phyloP scores from a whole-genome alignment of 192 early-diverging fungal genomes.

The Coemansia sp. region DNA sequence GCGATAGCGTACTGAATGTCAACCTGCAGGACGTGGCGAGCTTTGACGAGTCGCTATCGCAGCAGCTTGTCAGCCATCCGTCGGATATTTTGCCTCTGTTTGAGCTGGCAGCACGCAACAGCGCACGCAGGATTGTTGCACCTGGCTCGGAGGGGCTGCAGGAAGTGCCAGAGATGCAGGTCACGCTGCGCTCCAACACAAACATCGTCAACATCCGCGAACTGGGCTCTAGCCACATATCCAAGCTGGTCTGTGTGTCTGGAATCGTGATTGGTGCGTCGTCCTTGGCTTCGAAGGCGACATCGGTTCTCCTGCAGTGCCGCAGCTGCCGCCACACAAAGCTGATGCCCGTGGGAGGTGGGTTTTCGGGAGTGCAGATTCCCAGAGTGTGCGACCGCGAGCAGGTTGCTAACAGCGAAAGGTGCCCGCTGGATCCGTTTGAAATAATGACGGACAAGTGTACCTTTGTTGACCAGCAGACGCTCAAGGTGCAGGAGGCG shows the following conservation, averaged over 20 bases:
- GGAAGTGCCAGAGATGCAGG: conserved; percentile 84
- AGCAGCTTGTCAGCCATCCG: conserved; percentile 77
- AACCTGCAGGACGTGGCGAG: conserved; percentile 83
- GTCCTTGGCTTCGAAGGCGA: conserved; percentile 85
- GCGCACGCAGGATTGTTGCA: conserved; percentile 73
- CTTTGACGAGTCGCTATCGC: conserved; percentile 83
- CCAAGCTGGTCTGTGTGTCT: conserved; percentile 90
- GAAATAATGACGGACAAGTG: conserved; percentile 95
- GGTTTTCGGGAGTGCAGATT: conserved; percentile 81
- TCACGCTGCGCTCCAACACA: conserved; percentile 80
- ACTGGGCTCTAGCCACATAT: conserved; percentile 81
- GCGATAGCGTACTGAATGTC: conserved; percentile 81
- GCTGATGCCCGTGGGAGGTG: conserved; percentile 76
- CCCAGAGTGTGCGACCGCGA: conserved; percentile 84
- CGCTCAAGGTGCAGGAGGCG: conserved; percentile 95
- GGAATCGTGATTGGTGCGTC: conserved; percentile 96
- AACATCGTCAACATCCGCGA: conserved; percentile 88
- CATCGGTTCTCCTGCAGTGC: conserved; percentile 87
- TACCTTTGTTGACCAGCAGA: conserved; percentile 95
- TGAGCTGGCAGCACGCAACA: conserved; percentile 80
- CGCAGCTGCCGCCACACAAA: conserved; percentile 82
- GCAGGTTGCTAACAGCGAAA: conserved; percentile 33
- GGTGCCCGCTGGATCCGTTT: conserved; percentile 82
- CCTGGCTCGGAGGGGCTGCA: conserved; percentile 56
- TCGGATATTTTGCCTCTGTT: conserved; percentile 83